phyloP scores from a whole-genome alignment of 208 protist species.

The Angomonas desouzai region DNA sequence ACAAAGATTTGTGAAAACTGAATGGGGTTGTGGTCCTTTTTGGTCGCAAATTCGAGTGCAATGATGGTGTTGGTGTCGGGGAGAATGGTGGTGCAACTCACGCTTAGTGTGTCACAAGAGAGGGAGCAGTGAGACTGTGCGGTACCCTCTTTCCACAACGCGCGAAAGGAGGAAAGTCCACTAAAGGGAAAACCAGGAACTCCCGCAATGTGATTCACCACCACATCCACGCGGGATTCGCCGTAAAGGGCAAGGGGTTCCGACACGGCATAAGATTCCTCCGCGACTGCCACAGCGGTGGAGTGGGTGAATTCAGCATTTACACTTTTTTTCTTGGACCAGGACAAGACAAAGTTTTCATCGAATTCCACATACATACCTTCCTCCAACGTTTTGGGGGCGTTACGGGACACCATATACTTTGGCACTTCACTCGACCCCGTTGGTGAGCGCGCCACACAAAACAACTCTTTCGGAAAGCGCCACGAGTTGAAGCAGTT shows the following conservation, averaged over 20 bases:
- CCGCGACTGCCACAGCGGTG: constrained; percentile 39
- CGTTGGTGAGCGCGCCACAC: constrained; percentile 19
- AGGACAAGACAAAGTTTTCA: constrained; percentile 62
- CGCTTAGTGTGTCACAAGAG: constrained; percentile 43
- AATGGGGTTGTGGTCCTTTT: constrained; percentile 23
- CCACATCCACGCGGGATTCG: constrained; percentile 54
- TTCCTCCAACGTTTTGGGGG: constrained; percentile 39
- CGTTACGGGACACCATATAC: constrained; percentile 60
- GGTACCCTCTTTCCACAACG: constrained; percentile 59
- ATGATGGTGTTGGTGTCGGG: constrained; percentile 54
- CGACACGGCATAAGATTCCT: constrained; percentile 59
- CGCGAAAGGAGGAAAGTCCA: constrained; percentile 63
- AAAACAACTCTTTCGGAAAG: constrained; percentile 69
- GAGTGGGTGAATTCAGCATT: constrained; percentile 55
- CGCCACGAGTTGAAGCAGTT: constrained; percentile 83
- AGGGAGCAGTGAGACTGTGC: constrained; percentile 28
- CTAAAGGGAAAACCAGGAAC: constrained; percentile 74
- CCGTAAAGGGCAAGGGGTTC: constrained; percentile 49
- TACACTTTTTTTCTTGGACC: constrained; percentile 60
- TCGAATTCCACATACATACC: constrained; percentile 74
- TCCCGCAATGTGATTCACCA: constrained; percentile 60
- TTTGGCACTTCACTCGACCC: constrained; percentile 27
- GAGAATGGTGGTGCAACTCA: constrained; percentile 67
- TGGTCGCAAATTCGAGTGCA: constrained; percentile 21
- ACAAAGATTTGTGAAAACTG: constrained; percentile 61